Base-by-base conservation (phyloP, 2,329 filamentous ascomycete genomes). In the Fusarium oxysporum region DNA sequence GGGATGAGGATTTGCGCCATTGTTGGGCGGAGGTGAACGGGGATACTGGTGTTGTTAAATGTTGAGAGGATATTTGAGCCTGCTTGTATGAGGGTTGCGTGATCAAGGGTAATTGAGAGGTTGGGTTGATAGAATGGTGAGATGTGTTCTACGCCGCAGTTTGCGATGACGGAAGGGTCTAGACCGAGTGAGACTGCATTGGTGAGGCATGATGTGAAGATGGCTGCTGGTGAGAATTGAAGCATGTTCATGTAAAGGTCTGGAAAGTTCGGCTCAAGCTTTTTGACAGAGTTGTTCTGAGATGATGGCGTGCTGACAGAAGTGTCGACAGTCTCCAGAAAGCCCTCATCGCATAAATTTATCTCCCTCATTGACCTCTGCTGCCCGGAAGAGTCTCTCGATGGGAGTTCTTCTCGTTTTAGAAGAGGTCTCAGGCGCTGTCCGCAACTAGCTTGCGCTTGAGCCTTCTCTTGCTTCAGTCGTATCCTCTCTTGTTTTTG, bases 1-100 rank as follows among this genome's bases (percentile, higher is more conserved):
- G 78, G 77, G 8, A 79, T 71, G 6, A 79, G 65, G 4, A 79
- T 44, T 25, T 80, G 78, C 0, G 74, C 71, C 40, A 78, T 57
- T 2, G 78, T 79, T 8, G 78, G 78, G 0, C 70, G 71, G 1
- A 80, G 69, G 14, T 79, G 68, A 0, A 45, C 1, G 5, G 78
- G 78, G 2, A 77, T 60, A 12, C 19, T 57, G 9, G 51, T 66
- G 4, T 47, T 60, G 23, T 28, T 37, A 6, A 47, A 69, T 0
- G 68, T 38, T 7, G 51, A 47, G 4, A 56, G 21, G 0, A 62
- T 50, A 0, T 45, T 28, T 2, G 55, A 45, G 1, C 44, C 62
- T 4, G 62, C 58, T 12, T 55, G 41, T 3, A 70, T 19, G 1
- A 78, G 64, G 2, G 56, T n/a, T 3, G 54, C 25, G 6, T 70